Conservation (phyloP, 768 basidiomycete species). For the Rickenella mellea region DNA sequence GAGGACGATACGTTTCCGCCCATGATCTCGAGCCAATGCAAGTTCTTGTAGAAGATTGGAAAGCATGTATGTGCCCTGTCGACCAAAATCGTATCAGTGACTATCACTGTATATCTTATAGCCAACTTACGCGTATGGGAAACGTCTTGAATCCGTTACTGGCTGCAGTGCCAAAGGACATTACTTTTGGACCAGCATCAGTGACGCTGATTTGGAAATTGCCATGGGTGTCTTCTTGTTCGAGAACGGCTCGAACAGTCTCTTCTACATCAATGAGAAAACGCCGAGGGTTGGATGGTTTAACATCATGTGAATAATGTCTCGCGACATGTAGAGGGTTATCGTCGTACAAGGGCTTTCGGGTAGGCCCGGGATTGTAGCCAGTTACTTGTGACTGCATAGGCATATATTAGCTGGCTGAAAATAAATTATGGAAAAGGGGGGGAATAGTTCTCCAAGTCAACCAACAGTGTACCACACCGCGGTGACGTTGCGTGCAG, state of each 20-base stretch:
- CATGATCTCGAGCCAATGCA: slow-evolving; percentile 90
- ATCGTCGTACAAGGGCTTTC: slow-evolving; percentile 64
- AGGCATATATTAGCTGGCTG: slow-evolving; percentile 2
- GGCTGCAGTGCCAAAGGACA: slow-evolving; percentile 91
- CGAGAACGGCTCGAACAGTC: slow-evolving; percentile 90
- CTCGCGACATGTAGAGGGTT: slow-evolving; percentile 66
- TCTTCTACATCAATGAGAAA: slow-evolving; percentile 98
- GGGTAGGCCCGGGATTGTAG: slow-evolving; percentile 60
- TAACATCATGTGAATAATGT: slow-evolving; percentile 89
- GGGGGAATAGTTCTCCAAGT: too few relatives aligned
- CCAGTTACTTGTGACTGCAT: slow-evolving; percentile 61
- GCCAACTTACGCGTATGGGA: slow-evolving; percentile 70
- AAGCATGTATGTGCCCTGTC: slow-evolving; percentile 96
- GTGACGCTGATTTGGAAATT: slow-evolving; percentile 96
- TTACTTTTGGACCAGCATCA: slow-evolving; percentile 93
- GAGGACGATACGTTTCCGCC: slow-evolving; percentile 90
- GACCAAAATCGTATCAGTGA: slow-evolving; percentile 9
- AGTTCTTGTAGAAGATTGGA: slow-evolving; percentile 98
- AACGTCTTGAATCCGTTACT: slow-evolving; percentile 98
- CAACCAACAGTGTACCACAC: background rate
- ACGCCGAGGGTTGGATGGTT: slow-evolving; percentile 65
- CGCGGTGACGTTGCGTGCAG: background rate
- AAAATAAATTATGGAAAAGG: too few relatives aligned
- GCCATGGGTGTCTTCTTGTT: slow-evolving; percentile 96
- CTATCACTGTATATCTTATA: slow-evolving; percentile 1